phyloP scores from a whole-genome alignment of 2,329 filamentous ascomycete genomes.

The Fusarium sulawesiense region DNA sequence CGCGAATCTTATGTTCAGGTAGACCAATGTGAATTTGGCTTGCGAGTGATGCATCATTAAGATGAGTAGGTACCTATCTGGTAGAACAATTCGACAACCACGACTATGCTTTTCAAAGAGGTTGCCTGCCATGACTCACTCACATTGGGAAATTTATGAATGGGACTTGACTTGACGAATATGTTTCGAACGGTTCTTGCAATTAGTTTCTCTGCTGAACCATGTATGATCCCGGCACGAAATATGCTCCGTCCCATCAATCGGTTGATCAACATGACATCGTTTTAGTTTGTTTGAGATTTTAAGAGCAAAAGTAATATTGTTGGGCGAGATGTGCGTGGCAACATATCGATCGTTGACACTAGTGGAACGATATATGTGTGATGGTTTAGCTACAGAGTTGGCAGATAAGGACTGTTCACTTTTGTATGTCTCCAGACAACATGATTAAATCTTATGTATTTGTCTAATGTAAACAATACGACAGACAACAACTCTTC shows the following conservation, averaged over 20 bases:
- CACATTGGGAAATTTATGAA: not conserved
- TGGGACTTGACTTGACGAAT: not conserved
- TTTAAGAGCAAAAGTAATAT: not conserved
- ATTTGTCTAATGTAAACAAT: not conserved
- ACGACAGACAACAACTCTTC: not conserved
- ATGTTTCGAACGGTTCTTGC: not conserved
- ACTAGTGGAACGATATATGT: not conserved
- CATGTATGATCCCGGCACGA: not conserved
- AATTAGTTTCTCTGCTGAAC: not conserved
- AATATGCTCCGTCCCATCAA: not conserved
- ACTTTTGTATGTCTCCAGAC: not conserved
- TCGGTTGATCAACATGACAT: accelerated
- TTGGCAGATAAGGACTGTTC: not conserved
- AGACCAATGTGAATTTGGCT: not conserved
- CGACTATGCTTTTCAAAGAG: not conserved
- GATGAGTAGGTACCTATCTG: not conserved
- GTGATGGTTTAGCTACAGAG: not conserved
- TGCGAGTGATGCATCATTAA: not conserved
- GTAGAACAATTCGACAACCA: not conserved
- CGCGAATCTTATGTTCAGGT: not conserved
- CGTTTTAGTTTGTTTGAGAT: not conserved
- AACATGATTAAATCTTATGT: not conserved
- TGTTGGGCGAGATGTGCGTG: not conserved
- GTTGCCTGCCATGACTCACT: not conserved
- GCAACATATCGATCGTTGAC: not conserved